These are phyloP conservation scores for Pythium volutum DNA, from an alignment of 352 stramenopile species.

Conservation along the genomic window DNA sequence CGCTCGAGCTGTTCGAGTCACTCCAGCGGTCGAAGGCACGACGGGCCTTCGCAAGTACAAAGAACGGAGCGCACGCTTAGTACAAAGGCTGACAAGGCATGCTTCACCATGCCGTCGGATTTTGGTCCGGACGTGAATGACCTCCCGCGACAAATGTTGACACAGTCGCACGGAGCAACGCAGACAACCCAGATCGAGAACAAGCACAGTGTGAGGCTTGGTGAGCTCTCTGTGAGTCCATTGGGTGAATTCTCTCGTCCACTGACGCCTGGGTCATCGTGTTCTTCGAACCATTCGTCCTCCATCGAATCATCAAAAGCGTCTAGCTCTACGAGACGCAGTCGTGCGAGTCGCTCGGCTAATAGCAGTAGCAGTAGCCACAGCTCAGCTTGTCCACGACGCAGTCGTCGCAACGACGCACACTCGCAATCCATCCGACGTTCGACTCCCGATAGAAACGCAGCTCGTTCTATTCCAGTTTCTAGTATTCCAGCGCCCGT, in stretches of 20 bases:
- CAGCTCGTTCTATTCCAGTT: conserved; percentile 18
- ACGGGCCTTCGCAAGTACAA: background rate
- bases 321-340: background rate
- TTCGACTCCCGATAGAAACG: background rate
- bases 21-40: background rate
- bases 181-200: background rate
- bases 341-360: background rate
- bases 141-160: background rate
- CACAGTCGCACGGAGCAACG: background rate
- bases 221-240: background rate
- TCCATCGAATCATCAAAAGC: background rate
- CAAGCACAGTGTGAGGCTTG: background rate
- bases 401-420: background rate
- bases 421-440: background rate
- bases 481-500: background rate
- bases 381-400: background rate
- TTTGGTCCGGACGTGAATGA: conserved; percentile 4
- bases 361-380: background rate
- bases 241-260: background rate
- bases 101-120: conserved; percentile 4
- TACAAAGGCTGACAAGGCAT: conserved; percentile 10
- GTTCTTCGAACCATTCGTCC: background rate
- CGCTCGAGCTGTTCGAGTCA: background rate
- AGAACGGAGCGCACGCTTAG: background rate
- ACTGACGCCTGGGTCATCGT: background rate